Evolutionary conservation across 345 rosid species (phyloP).

Genomic region (Eucalyptus polybractea): DNA sequence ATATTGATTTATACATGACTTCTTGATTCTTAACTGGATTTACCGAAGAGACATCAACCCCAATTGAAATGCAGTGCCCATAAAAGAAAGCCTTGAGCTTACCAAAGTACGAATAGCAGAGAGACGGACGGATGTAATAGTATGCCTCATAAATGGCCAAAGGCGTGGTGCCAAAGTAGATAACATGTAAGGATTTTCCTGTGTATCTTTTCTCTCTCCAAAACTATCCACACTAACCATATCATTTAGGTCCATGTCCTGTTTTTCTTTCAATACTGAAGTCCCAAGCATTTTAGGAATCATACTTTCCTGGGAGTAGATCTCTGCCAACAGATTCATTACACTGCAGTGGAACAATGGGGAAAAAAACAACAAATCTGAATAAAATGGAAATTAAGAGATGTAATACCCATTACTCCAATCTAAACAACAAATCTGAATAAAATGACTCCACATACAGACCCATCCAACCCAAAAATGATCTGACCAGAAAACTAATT

Average conservation of each 20-base stretch:
- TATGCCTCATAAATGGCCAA: constrained; percentile 99
- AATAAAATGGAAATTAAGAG: neutral
- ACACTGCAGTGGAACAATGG: constrained; percentile 53
- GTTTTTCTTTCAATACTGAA: constrained; percentile 34
- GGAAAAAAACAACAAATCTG: neutral
- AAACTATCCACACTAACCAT: constrained; percentile 22
- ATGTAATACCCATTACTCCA: neutral
- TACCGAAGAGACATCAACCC: neutral
- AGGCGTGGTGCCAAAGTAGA: constrained; percentile 89
- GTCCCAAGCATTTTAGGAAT: constrained; percentile 57
- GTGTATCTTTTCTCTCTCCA: constrained; percentile 40
- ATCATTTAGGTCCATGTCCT: constrained; percentile 65
- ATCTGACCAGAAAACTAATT: neutral
- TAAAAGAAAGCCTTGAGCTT: neutral
- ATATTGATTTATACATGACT: neutral
- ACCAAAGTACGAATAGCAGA: constrained; percentile 96
- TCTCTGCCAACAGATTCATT: constrained; percentile 97
- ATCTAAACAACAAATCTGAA: neutral
- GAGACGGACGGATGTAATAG: constrained; percentile 77
- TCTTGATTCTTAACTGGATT: neutral
- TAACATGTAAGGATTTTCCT: constrained; percentile 76
- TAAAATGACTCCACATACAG: neutral
- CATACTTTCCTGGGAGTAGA: constrained; percentile 95
- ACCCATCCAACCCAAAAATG: neutral
- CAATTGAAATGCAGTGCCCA: neutral